These are phyloP conservation scores for Solanum virginianum DNA, from an alignment of 257 asterid species.

Conservation along the genomic window DNA sequence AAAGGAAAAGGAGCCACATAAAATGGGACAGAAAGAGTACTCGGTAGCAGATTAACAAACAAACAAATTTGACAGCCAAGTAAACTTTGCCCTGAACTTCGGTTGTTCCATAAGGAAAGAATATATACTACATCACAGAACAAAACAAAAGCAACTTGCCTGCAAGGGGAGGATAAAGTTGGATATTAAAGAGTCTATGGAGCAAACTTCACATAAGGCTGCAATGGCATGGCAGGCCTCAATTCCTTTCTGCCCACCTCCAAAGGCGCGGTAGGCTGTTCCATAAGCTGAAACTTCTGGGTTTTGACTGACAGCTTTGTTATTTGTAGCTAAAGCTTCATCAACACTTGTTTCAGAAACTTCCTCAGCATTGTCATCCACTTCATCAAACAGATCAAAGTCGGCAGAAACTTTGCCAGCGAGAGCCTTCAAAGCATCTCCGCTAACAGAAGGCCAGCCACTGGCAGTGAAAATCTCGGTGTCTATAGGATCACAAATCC, in stretches of 20 bases:
- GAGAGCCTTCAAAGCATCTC: constrained; percentile 66
- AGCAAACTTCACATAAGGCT: constrained; percentile 87
- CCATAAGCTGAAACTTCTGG: constrained; percentile 66
- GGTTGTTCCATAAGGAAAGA: neutral
- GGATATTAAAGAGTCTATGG: constrained; percentile 83
- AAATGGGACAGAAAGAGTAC: too few species aligned
- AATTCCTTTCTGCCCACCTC: constrained; percentile 58
- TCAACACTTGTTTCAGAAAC: constrained; percentile 9
- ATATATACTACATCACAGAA: neutral
- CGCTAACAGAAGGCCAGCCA: constrained; percentile 97
- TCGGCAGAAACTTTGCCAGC: constrained; percentile 83
- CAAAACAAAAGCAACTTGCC: constrained; percentile 35
- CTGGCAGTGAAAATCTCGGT: constrained; percentile 73
- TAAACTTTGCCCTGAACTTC: neutral
- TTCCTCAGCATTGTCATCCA: constrained; percentile 31
- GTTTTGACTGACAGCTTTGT: constrained; percentile 5
- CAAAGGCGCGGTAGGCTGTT: constrained; percentile 56
- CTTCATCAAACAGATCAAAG: constrained; percentile 42
- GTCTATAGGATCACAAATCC: constrained; percentile 35
- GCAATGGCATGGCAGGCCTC: constrained; percentile 95
- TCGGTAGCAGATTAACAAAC: neutral
- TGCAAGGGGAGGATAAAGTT: constrained; percentile 95
- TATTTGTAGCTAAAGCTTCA: constrained; percentile 7
- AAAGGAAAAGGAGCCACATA: too few species aligned
- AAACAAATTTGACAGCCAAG: neutral